phyloP scores from a whole-genome alignment of 129 eudicot genomes.

The Pseudognaphalium luteoalbum region DNA sequence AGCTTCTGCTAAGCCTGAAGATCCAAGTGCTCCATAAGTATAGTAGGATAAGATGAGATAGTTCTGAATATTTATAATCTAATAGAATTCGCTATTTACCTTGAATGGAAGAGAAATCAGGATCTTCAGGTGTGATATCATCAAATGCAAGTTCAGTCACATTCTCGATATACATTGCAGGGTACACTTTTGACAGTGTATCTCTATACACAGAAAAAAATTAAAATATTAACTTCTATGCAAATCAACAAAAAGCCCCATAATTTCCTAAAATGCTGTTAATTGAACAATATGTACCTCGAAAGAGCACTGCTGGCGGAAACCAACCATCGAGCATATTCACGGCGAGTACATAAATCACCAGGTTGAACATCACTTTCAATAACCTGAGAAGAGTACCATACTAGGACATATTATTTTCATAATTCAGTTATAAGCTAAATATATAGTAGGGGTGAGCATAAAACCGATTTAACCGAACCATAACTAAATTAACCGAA shows the following conservation, averaged over 20 bases:
- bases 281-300: constrained; percentile 45
- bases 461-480: no score
- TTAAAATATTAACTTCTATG: neutral
- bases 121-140: constrained; percentile 93
- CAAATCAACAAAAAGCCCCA: neutral
- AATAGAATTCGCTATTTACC: constrained; percentile 42
- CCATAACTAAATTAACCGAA: no score
- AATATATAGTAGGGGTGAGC: no score
- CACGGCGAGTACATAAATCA: constrained; percentile 93
- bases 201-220: constrained; percentile 44
- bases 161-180: constrained; percentile 95
- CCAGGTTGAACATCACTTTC: constrained; percentile 94
- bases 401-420: constrained; percentile 24
- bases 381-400: constrained; percentile 56
- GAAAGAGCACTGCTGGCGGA: constrained; percentile 94
- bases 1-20: constrained; percentile 96
- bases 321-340: constrained; percentile 99
- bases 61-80: constrained; percentile 13
- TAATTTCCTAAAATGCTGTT: neutral
- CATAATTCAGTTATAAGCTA: neutral
- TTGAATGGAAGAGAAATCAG: constrained; percentile 92
- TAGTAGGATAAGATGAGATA: neutral
- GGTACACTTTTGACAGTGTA: constrained; percentile 88
- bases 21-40: constrained; percentile 29
- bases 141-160: constrained; percentile 93